Evolutionary conservation across 257 asterid genomes (phyloP).

Genomic region (Fraxinus quadrangulata): DNA sequence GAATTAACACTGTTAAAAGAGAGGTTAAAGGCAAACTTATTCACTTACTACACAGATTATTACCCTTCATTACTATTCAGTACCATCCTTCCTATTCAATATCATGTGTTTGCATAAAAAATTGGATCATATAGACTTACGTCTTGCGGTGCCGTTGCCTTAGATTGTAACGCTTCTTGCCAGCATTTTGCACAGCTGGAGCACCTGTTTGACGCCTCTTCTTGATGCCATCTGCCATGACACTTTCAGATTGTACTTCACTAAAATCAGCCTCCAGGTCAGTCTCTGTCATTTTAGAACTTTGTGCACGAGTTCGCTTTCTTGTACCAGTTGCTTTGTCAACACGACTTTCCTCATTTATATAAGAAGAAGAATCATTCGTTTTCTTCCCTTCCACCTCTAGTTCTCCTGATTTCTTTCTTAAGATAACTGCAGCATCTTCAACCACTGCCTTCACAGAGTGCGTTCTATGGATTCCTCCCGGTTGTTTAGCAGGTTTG

Average conservation of each 20-base stretch:
- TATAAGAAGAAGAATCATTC: constrained; percentile 35
- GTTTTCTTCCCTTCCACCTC: constrained; percentile 33
- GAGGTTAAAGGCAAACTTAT: not conserved
- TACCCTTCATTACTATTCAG: not conserved
- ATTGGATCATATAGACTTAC: constrained; percentile 41
- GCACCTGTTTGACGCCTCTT: constrained; percentile 66
- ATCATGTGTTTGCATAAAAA: not conserved
- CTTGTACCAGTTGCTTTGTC: constrained; percentile 45
- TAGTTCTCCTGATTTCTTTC: constrained; percentile 36
- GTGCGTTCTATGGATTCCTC: constrained; percentile 48
- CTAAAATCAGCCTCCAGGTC: constrained; percentile 61
- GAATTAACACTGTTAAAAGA: not conserved
- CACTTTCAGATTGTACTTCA: constrained; percentile 70
- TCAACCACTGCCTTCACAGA: constrained; percentile 69
- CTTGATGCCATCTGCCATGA: constrained; percentile 61
- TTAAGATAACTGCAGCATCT: constrained; percentile 62
- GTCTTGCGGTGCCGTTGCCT: constrained; percentile 55
- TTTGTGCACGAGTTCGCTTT: constrained; percentile 56
- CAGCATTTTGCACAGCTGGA: constrained; percentile 49
- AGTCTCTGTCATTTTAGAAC: constrained; percentile 51
- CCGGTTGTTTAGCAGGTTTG: constrained; percentile 44
- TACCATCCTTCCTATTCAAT: not conserved
- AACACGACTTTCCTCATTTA: constrained; percentile 47
- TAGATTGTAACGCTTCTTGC: constrained; percentile 70
- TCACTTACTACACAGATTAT: not conserved